Evolutionary conservation across 176 grass and related monocot species (phyloP), one percentile per base, ranked within the genome.

Genomic region (Dendrocalamus sinicus): DNA sequence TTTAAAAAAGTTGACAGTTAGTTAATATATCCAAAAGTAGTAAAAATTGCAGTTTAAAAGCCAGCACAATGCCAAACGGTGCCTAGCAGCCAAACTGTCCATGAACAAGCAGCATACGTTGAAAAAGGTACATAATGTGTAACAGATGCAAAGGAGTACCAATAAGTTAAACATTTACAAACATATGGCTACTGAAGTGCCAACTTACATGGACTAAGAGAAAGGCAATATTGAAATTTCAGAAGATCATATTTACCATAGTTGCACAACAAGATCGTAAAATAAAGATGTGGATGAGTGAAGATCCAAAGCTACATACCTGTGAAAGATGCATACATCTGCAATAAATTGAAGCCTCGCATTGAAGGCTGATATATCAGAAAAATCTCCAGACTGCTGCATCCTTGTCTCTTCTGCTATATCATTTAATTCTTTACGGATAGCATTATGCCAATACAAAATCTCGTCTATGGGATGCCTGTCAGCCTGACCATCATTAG

Each of bases 251-350:
- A 32, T 78, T 78, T 64, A 55, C 19, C 75, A 84, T 70, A 78
- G 45, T 32, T 73, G 37, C 40, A 44, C 16, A 69, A 76, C 9
- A 47, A 47, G 13, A 77, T 79, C 66, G 48, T 78, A 43, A 68
- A 24, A 39, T 24, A 61, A 79, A 19, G 45, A 76, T 85, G 45
- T 47, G 30, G 17, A 62, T 41, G 2, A 55, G 54, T 32, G 55
- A 76, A 83, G 66, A 67, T 13, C 11, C 10, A 83, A 65, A 72
- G 40, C 17, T 52, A 28, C 9, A 69, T 86, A 91, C 97, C 97
- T 99, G 65, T 99, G 97, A 78, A 94, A 99, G 67, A 96, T 94
- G 89, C 97, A 99, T 75, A 99, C 90, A 91, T 99, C 94, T 80
- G 94, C 97, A 82, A 99, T 88, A 88, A 99, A 96, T 75, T 99